Percentiles rank a stretch among this genome's conserved stretches.
phyloP scores from a whole-genome alignment of 306 rosid genomes.

The Cucurbita ficifolia region DNA sequence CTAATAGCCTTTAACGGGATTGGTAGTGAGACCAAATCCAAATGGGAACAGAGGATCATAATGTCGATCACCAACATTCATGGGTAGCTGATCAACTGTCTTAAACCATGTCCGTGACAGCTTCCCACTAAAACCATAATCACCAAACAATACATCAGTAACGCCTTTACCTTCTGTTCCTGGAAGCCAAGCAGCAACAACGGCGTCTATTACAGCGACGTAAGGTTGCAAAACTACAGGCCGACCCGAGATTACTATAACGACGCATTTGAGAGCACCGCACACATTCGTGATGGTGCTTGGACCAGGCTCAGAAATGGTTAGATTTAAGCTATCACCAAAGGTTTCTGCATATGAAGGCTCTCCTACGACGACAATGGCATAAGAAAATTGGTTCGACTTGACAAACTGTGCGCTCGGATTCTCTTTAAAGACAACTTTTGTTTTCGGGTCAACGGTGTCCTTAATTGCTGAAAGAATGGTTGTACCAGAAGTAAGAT shows the following conservation, averaged over 20 bases:
- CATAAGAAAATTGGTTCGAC: constrained; percentile 11
- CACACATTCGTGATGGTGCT: constrained; percentile 20
- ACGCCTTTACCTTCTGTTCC: constrained; percentile 29
- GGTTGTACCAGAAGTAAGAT: constrained; percentile 5
- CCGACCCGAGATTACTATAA: constrained; percentile 18
- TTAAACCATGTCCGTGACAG: constrained; percentile 27
- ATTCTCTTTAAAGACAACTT: constrained; percentile 2
- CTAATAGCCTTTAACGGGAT: background rate
- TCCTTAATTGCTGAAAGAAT: background rate
- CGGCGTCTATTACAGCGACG: constrained; percentile 10
- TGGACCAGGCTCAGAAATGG: constrained; percentile 11
- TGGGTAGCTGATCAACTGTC: constrained; percentile 27
- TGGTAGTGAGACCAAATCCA: constrained; percentile 25
- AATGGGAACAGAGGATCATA: constrained; percentile 30
- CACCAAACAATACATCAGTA: constrained; percentile 25
- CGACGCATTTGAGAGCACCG: constrained; percentile 23
- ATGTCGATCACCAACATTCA: constrained; percentile 23
- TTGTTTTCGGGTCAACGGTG: background rate
- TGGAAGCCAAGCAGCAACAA: constrained; percentile 36
- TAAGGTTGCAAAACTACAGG: constrained; percentile 24
- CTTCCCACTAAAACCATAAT: constrained; percentile 23
- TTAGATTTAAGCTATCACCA: constrained; percentile 25
- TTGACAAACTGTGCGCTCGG: constrained; percentile 14
- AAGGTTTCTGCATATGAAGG: constrained; percentile 22
- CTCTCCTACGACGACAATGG: constrained; percentile 31